phyloP scores from a whole-genome alignment of 176 grass and related monocot species.

The Pharus latifolius region DNA sequence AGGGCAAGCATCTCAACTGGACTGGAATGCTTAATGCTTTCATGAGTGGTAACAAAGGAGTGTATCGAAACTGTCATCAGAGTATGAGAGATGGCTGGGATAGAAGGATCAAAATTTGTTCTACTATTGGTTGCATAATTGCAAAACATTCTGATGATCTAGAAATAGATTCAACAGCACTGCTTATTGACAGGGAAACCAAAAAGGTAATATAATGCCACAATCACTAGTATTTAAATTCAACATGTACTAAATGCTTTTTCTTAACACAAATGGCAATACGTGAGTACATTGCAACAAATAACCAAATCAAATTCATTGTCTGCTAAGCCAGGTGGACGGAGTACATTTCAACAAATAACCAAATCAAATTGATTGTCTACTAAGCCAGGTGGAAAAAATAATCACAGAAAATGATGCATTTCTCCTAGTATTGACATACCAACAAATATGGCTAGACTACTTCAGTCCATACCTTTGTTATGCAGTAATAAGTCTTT shows the following conservation, averaged over 20 bases:
- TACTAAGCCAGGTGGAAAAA: neutral
- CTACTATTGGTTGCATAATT: neutral
- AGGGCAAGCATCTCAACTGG: neutral
- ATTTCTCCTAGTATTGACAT: neutral
- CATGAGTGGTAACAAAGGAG: too few relatives aligned
- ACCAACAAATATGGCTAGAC: neutral
- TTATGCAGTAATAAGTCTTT: slow-evolving; percentile 72
- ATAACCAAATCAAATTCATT: neutral
- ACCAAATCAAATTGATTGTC: too few relatives aligned
- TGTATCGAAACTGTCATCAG: too few relatives aligned
- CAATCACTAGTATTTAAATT: neutral
- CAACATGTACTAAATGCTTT: neutral
- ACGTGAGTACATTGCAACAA: neutral
- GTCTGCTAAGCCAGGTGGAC: too few relatives aligned
- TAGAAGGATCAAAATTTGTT: neutral
- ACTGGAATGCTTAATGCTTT: neutral
- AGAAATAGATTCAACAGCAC: neutral
- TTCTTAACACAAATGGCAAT: neutral
- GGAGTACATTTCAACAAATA: too few relatives aligned
- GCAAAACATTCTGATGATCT: neutral
- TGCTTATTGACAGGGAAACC: too few relatives aligned
- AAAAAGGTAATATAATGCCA: neutral
- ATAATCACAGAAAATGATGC: too few relatives aligned
- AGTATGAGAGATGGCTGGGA: too few relatives aligned
- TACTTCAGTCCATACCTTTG: slow-evolving; percentile 44